These are phyloP conservation scores for Penicillium sp. DNA, from an alignment of 2,329 filamentous ascomycete species.

Conservation along the genomic window DNA sequence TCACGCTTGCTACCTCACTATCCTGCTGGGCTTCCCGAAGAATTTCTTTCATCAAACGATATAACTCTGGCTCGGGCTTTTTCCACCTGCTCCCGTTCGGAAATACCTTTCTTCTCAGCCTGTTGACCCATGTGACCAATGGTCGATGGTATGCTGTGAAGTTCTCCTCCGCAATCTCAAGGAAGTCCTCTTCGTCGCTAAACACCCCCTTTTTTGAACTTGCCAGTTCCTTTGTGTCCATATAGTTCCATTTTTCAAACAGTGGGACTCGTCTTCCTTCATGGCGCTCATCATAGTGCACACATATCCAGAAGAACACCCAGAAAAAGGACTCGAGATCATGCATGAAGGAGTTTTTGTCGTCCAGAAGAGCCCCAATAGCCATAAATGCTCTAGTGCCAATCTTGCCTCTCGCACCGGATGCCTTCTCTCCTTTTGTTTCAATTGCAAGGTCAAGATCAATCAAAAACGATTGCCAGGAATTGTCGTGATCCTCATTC, in stretches of 20 bases:
- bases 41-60: no score
- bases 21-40: no score
- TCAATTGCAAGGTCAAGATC: slow-evolving; percentile 10
- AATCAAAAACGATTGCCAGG: slow-evolving; percentile 36
- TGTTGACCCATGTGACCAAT: slow-evolving; percentile 38
- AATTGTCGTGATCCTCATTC: slow-evolving; percentile 42
- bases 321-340: slow-evolving; percentile 41
- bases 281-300: slow-evolving; percentile 34
- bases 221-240: slow-evolving; percentile 25
- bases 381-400: slow-evolving; percentile 47
- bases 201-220: slow-evolving; percentile 22
- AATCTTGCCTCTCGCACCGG: slow-evolving; percentile 40
- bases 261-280: slow-evolving; percentile 4
- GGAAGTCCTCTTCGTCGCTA: slow-evolving; percentile 27
- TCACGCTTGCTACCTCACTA: no score
- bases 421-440: slow-evolving; percentile 12
- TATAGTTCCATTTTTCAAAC: slow-evolving; percentile 34
- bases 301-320: slow-evolving; percentile 39
- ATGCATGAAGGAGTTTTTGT: slow-evolving; percentile 45
- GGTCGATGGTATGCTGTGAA: slow-evolving; percentile 38
- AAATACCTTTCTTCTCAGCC: no score
- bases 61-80: no score
- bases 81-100: no score
- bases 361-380: slow-evolving; percentile 39
- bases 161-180: slow-evolving; percentile 19